These are phyloP conservation scores for Coemansia sp. DNA, from an alignment of 192 early-diverging fungal species.

Conservation along the genomic window DNA sequence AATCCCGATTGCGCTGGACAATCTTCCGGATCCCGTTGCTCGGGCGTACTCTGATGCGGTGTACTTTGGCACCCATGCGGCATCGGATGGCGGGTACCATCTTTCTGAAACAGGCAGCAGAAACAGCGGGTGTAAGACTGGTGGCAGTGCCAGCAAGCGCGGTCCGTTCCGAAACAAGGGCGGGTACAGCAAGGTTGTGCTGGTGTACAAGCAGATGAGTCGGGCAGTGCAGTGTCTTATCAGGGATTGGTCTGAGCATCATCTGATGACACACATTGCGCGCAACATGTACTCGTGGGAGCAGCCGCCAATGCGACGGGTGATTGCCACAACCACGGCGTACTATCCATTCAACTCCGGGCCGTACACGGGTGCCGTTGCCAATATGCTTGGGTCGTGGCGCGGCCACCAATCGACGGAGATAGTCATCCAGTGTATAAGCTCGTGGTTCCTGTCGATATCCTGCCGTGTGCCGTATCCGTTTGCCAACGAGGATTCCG, in stretches of 20 bases:
- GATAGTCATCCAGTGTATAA: constrained; percentile 39
- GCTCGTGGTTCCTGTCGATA: constrained; percentile 44
- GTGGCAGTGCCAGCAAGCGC: not conserved
- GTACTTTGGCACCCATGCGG: constrained; percentile 43
- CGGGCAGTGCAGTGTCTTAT: constrained; percentile 50
- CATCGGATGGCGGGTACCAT: constrained; percentile 49
- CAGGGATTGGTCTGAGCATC: constrained; percentile 53
- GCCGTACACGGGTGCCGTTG: constrained; percentile 41
- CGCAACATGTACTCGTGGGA: constrained; percentile 50
- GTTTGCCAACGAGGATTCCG: constrained; percentile 31
- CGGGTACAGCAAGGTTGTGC: constrained; percentile 45
- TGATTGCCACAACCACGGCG: constrained; percentile 37
- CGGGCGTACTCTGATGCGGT: constrained; percentile 44
- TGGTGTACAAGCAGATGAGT: constrained; percentile 43
- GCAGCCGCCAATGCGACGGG: constrained; percentile 35
- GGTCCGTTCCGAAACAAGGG: constrained; percentile 6
- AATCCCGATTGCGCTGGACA: constrained; percentile 42
- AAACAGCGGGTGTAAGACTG: not conserved
- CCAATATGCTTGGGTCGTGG: constrained; percentile 33
- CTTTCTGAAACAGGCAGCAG: not conserved
- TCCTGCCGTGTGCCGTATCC: constrained; percentile 49
- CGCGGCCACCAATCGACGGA: constrained; percentile 43
- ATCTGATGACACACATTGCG: constrained; percentile 50
- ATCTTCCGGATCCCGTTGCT: constrained; percentile 33
- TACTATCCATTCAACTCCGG: constrained; percentile 44